Evolutionary conservation across 768 basidiomycete genomes (phyloP).

Genomic region (Rhodotorula kratochvilovae): DNA sequence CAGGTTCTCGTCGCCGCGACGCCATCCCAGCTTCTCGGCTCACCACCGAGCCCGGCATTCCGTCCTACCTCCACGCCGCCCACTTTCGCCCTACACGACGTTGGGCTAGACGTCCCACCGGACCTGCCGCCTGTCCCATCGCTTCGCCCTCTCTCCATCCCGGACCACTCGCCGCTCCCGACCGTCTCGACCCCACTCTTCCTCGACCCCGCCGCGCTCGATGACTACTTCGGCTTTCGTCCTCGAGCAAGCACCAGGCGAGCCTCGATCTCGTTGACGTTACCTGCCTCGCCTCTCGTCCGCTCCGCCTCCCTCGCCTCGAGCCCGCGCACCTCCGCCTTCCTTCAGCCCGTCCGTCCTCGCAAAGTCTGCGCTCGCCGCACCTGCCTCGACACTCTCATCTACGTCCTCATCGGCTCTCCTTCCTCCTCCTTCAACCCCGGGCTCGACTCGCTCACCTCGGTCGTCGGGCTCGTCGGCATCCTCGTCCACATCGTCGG

Average conservation of each 20-base stretch:
- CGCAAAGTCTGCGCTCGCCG: not conserved
- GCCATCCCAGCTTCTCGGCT: not conserved
- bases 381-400: not conserved
- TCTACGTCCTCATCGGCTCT: constrained; percentile 31
- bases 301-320: not conserved
- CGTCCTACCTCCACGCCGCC: constrained; percentile 57
- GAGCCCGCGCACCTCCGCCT: not conserved
- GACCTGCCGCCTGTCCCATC: constrained; percentile 60
- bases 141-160: not conserved
- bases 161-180: not conserved
- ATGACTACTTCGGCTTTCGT: constrained; percentile 4
- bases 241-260: not conserved
- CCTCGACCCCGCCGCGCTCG: not conserved
- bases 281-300: not conserved
- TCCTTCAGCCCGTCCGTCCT: not conserved
- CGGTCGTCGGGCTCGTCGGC: constrained; percentile 22
- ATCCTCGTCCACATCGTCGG: constrained; percentile 14
- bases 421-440: not conserved
- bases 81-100: constrained; percentile 56
- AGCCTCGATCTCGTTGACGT: not conserved
- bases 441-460: constrained; percentile 5
- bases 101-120: constrained; percentile 48
- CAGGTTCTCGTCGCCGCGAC: not conserved
- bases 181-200: not conserved
- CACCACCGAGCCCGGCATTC: constrained; percentile 19